Base-by-base conservation (phyloP, 352 stramenopile species). In the Blastocystis sp. region DNA sequence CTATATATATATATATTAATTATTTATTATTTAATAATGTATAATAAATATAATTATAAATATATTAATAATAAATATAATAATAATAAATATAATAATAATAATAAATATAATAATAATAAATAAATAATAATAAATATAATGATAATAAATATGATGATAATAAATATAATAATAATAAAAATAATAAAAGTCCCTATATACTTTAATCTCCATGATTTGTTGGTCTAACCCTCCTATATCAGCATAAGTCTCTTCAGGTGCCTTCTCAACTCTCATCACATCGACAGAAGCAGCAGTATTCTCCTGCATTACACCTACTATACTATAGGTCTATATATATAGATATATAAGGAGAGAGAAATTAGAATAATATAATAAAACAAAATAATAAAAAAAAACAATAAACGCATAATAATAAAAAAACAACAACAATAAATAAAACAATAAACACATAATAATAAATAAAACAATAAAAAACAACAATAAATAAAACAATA, bases 211-310 rank as follows among this genome's bases (percentile, higher is more conserved):
- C 64, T 91, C 80, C 66, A 88, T 80, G 67, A 93, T 92, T 75
- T 98, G 93, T 44, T 84, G 82, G 72, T 99, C 91, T 2, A 98
- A 71, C 5, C 93, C 93, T 65, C 93, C 91, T 74, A 99, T 98
- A 58, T 98, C 91, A 4, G 88, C 90, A 71, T 99, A 99, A 44
- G 82, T 94, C 69, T 98, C 91, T 2, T 95, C 69, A 13, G 93
- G 93, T 28, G 88, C 90, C 75, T 98, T 97, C 68, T 96, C 88
- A 1, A 96, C 91, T 76, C 98, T 98, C 93, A 99, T 99, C 31
- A 97, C 88, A 45, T 76, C 87, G 25, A 99, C 93, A 82, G 96
- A 95, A 2, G 91, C 88, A 74, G 98, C 91, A 9, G 86, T 89
- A 74, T 99, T 89, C 71, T 99, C 91, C 10, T 81, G 77, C 24